These are phyloP conservation scores for Novymonas esmeraldas DNA, from an alignment of 208 protist species.

Conservation along the genomic window DNA sequence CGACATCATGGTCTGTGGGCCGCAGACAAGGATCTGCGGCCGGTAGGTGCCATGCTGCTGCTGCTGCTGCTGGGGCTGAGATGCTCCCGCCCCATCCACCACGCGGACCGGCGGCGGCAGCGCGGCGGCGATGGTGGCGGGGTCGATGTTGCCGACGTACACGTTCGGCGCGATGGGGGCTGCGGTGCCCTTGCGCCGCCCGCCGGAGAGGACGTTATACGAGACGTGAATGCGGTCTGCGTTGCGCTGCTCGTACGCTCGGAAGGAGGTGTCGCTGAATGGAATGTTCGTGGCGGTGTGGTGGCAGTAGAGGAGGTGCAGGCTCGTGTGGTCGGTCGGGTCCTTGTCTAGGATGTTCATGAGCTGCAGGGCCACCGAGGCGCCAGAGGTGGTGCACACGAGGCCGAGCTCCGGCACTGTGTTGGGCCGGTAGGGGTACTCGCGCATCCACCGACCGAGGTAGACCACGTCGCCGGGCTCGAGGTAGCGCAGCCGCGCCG, in stretches of 20 bases:
- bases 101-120: slow-evolving; percentile 48
- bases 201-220: slow-evolving; percentile 70
- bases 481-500: slow-evolving; percentile 66
- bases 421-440: slow-evolving; percentile 74
- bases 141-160: slow-evolving; percentile 79
- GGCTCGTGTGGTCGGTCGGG: slow-evolving; percentile 43
- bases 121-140: slow-evolving; percentile 46
- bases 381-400: slow-evolving; percentile 76
- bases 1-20: slow-evolving; percentile 74
- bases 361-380: slow-evolving; percentile 82
- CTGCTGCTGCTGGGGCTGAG: neutral
- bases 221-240: slow-evolving; percentile 42
- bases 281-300: slow-evolving; percentile 54
- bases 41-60: slow-evolving; percentile 22
- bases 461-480: slow-evolving; percentile 76
- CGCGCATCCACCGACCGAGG: slow-evolving; percentile 86
- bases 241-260: slow-evolving; percentile 36
- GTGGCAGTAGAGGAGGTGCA: slow-evolving; percentile 80
- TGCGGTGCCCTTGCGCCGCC: slow-evolving; percentile 13
- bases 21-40: slow-evolving; percentile 77
- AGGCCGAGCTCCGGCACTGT: slow-evolving; percentile 66
- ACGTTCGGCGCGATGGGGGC: slow-evolving; percentile 44
- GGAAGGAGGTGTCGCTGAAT: slow-evolving; percentile 62
- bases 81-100: too few relatives aligned
- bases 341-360: slow-evolving; percentile 76